phyloP scores from a whole-genome alignment of 306 rosid species.

The Prunus mume region DNA sequence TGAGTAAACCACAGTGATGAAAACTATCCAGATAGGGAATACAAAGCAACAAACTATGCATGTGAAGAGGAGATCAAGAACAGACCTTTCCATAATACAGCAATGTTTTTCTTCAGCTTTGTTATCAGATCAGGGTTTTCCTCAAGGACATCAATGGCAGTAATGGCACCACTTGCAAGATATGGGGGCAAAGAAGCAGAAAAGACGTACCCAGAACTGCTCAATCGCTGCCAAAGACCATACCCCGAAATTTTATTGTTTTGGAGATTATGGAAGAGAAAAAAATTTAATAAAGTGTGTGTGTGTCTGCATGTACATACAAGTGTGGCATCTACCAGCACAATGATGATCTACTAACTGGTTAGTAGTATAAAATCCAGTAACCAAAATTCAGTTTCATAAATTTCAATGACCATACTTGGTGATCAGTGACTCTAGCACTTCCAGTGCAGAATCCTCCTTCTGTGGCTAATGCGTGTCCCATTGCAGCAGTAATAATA shows the following conservation, averaged over 20 bases:
- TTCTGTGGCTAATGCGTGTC: conserved; percentile 92
- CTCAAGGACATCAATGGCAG: conserved; percentile 81
- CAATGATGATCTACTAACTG: neutral
- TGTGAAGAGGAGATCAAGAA: conserved; percentile 25
- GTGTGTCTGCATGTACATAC: neutral
- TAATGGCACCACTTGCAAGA: conserved; percentile 89
- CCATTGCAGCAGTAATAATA: conserved; percentile 95
- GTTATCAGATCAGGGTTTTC: conserved; percentile 71
- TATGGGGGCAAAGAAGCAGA: conserved; percentile 99
- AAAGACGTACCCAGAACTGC: conserved; percentile 95
- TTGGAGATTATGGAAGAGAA: neutral
- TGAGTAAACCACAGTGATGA: neutral
- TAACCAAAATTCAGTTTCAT: conserved; percentile 10
- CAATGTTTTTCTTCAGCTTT: conserved; percentile 67
- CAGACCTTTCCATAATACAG: conserved; percentile 66
- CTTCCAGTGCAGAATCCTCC: conserved; percentile 99
- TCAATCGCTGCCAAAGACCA: conserved; percentile 70
- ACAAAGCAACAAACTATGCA: neutral
- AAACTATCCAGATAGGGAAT: neutral
- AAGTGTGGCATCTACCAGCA: conserved; percentile 5
- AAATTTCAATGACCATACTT: conserved; percentile 49
- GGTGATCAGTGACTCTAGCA: conserved; percentile 93
- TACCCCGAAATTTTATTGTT: conserved; percentile 24
- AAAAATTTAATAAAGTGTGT: neutral
- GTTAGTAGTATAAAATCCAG: neutral